phyloP scores from a whole-genome alignment of 805 yeast species.

The Candida tibetensis region DNA sequence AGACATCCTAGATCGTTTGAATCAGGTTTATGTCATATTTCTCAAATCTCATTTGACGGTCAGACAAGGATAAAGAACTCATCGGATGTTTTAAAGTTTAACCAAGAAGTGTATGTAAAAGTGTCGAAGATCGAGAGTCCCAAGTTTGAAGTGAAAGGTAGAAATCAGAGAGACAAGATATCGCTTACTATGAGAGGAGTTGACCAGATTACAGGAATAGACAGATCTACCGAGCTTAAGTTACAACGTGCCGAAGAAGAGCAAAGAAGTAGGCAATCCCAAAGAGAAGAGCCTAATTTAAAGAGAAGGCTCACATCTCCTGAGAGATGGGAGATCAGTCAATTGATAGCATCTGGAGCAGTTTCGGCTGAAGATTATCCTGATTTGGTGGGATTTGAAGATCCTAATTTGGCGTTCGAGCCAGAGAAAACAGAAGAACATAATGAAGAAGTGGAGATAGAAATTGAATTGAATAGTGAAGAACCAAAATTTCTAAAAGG shows the following conservation, averaged over 20 bases:
- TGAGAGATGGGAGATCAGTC: conserved; percentile 88
- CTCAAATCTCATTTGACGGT: conserved; percentile 53
- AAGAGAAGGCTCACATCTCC: conserved; percentile 66
- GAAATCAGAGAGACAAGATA: conserved; percentile 29
- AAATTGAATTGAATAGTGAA: conserved; percentile 66
- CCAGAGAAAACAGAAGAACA: conserved; percentile 19
- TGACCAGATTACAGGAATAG: conserved; percentile 66
- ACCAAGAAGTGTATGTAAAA: conserved; percentile 65
- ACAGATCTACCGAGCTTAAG: conserved; percentile 21
- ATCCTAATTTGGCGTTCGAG: conserved; percentile 27
- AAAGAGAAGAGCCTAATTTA: conserved; percentile 13
- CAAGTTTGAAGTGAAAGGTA: neutral
- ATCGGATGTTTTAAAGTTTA: conserved; percentile 50
- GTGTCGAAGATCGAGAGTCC: conserved; percentile 35
- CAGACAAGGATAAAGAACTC: conserved; percentile 54
- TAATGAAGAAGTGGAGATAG: conserved; percentile 49
- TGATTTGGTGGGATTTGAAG: conserved; percentile 40
- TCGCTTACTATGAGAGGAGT: conserved; percentile 67
- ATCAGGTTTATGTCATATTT: conserved; percentile 74
- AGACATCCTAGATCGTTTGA: conserved; percentile 25
- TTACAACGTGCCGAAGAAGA: conserved; percentile 13
- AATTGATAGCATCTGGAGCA: conserved; percentile 77
- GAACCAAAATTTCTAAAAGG: conserved; percentile 75
- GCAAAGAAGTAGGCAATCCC: neutral
- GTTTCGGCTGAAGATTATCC: conserved; percentile 67